phyloP scores from a whole-genome alignment of 2,329 filamentous ascomycete species.

The Raffaelea arxii region DNA sequence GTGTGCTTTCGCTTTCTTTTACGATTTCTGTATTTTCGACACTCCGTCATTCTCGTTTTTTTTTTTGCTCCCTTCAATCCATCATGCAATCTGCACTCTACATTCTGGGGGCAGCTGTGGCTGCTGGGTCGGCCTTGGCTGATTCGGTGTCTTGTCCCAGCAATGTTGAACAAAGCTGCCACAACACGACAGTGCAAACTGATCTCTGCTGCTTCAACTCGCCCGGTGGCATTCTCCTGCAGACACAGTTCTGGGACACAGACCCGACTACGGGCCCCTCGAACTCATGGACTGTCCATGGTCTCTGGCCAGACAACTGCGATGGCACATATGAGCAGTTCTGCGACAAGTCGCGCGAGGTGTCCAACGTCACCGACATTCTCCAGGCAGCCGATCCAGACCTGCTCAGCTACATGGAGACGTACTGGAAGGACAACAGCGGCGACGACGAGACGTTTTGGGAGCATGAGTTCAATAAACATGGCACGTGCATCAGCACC shows the following conservation, averaged over 20 bases:
- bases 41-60: too few relatives aligned
- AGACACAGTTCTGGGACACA: conserved; percentile 55
- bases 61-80: too few relatives aligned
- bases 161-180: neutral
- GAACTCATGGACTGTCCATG: conserved; percentile 50
- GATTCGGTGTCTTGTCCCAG: conserved; percentile 4
- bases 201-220: conserved; percentile 7
- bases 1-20: too few relatives aligned
- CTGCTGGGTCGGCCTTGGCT: neutral
- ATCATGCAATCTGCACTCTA: neutral
- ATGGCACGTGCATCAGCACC: conserved; percentile 57
- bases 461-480: conserved; percentile 60
- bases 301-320: conserved; percentile 44
- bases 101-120: neutral
- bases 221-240: conserved; percentile 7
- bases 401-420: conserved; percentile 56
- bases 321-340: conserved; percentile 54
- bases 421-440: conserved; percentile 51
- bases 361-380: conserved; percentile 54
- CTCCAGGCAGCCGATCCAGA: conserved; percentile 41
- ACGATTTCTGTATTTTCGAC: too few relatives aligned
- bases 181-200: conserved; percentile 4
- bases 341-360: conserved; percentile 54
- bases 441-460: conserved; percentile 51
- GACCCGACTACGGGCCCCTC: conserved; percentile 47